Conservation (phyloP, 345 rosid genomes). For the Carallia pectinifolia region DNA sequence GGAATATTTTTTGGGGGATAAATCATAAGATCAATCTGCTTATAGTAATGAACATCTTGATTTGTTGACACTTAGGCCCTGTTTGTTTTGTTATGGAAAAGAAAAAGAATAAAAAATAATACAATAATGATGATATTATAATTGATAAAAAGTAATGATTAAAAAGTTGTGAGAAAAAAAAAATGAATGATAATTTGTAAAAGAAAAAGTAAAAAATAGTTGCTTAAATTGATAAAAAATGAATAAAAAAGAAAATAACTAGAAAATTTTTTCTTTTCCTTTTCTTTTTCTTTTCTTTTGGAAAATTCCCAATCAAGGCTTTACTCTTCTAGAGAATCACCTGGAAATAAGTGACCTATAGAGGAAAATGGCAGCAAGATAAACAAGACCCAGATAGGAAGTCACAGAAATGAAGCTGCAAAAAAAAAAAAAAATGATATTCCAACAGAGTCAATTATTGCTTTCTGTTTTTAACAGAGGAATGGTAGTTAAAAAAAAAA, state of each 20-base stretch:
- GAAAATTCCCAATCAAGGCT: too few relatives aligned
- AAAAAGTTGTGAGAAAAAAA: too few relatives aligned
- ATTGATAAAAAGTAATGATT: too few relatives aligned
- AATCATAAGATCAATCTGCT: neutral
- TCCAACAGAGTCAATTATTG: constrained; percentile 3
- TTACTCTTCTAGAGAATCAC: constrained; percentile 24
- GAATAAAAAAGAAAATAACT: too few relatives aligned
- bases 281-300: too few relatives aligned
- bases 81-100: too few relatives aligned
- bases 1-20: neutral
- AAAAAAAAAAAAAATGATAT: constrained; percentile 10
- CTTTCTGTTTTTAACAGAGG: constrained; percentile 11
- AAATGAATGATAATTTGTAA: too few relatives aligned
- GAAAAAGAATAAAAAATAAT: too few relatives aligned
- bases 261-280: too few relatives aligned
- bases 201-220: too few relatives aligned
- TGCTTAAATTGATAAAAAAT: too few relatives aligned
- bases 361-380: constrained; percentile 72
- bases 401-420: constrained; percentile 76
- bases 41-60: neutral
- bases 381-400: constrained; percentile 73
- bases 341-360: constrained; percentile 63
- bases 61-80: neutral
- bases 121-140: too few relatives aligned
- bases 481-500: neutral